Percentiles rank a stretch among this genome's conserved stretches.
Evolutionary conservation across 2,329 filamentous ascomycete species (phyloP).

Genomic region (Ophiobolus disseminans): DNA sequence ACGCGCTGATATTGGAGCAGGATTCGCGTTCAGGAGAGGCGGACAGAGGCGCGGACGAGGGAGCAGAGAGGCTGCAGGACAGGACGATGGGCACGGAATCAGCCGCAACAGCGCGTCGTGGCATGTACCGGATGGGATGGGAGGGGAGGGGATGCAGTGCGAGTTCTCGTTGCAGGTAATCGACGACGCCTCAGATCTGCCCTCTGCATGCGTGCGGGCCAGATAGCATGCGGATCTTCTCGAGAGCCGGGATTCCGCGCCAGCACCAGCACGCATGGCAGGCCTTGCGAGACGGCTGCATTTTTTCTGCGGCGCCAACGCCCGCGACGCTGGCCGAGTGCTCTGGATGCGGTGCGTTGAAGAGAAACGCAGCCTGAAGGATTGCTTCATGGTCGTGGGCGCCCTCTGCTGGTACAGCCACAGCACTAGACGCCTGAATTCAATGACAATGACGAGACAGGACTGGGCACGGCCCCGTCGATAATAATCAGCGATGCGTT

Average conservation of each 20-base stretch:
- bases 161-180: slow-evolving; percentile 3
- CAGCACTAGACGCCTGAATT: slow-evolving; percentile 10
- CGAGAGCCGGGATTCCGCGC: slow-evolving; percentile 18
- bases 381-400: neutral
- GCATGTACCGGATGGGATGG: too few species aligned
- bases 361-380: too few species aligned
- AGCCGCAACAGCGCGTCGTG: slow-evolving; percentile 3
- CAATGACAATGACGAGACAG: slow-evolving; percentile 29
- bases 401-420: slow-evolving; percentile 7
- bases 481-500: slow-evolving; percentile 24
- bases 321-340: too few species aligned
- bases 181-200: slow-evolving; percentile 14
- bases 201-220: slow-evolving; percentile 1
- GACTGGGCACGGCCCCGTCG: slow-evolving; percentile 26
- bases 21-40: slow-evolving; percentile 2
- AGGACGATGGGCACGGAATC: neutral
- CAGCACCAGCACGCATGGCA: slow-evolving; percentile 8
- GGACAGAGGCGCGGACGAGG: neutral
- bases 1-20: slow-evolving; percentile 17
- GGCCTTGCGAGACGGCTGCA: neutral
- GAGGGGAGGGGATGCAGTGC: too few species aligned
- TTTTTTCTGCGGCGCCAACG: slow-evolving; percentile 2
- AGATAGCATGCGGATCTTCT: slow-evolving; percentile 18
- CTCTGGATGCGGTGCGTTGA: too few species aligned
- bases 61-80: neutral